These are phyloP conservation scores for Chlorella sp. DNA, from an alignment of 139 green algal species.

Conservation along the genomic window DNA sequence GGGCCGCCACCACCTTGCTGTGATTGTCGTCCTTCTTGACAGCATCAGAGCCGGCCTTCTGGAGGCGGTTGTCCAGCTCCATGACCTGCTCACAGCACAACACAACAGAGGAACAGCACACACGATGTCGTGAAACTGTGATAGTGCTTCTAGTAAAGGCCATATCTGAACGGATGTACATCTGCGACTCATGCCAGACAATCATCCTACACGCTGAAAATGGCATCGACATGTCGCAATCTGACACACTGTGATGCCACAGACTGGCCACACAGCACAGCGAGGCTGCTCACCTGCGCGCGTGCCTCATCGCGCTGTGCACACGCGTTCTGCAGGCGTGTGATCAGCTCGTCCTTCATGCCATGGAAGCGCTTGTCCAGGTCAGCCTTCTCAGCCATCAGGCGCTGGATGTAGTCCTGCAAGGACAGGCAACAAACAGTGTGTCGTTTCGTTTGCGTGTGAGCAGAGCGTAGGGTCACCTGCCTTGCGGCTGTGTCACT, in stretches of 20 bases:
- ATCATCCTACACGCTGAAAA: not conserved
- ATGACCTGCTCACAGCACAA: slow-evolving; percentile 27
- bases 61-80: slow-evolving; percentile 37
- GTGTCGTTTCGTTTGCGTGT: too few species aligned
- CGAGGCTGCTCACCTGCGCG: slow-evolving; percentile 43
- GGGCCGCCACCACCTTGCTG: too few species aligned
- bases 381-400: slow-evolving; percentile 29
- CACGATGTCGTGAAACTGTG: not conserved
- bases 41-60: too few species aligned
- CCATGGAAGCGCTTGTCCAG: slow-evolving; percentile 57
- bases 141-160: not conserved
- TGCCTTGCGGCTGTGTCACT: too few species aligned
- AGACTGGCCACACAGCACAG: not conserved
- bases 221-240: not conserved
- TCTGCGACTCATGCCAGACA: too few species aligned
- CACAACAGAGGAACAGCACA: not conserved
- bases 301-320: slow-evolving; percentile 76
- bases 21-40: too few species aligned
- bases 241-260: not conserved
- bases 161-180: not conserved
- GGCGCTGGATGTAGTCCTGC: slow-evolving; percentile 30
- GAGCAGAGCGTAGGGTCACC: too few species aligned
- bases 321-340: slow-evolving; percentile 78
- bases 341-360: slow-evolving; percentile 61
- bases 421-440: too few species aligned